Base-by-base conservation (phyloP, 1,139 yeast genomes). In the Blastobotrys illinoisensis region DNA sequence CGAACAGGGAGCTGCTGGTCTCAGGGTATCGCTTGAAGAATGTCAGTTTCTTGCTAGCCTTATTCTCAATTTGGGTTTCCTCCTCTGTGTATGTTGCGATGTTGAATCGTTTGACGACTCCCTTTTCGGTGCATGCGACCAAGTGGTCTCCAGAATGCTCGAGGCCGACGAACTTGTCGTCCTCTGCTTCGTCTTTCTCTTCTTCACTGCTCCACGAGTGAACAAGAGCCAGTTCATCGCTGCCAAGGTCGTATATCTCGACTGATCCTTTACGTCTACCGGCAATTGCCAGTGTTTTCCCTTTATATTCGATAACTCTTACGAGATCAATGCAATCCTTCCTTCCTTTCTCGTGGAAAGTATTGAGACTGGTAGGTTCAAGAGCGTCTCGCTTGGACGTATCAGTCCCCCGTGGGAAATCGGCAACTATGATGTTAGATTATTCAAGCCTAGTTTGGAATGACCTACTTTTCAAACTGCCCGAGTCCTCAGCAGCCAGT, bases 401-500 rank as follows among this genome's bases (percentile, higher is more conserved):
- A 51, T 71, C 71, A n/a, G 68, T 60, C 7, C 64, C 66, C 13
- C 50, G 51, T 5, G 61, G 59, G 50, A 70, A 70, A 2, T 56
- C 56, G 21, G 68, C 58, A 44, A 65, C 70, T 28, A 23, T 26
- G 3, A 5, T 11, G 32, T 26, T 26, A 26, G 32, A 9, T 7
- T 26, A 26, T 26, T 7, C 13, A 2, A 26, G 5, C 24, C 13
- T 11, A 26, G 32, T 11, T 5, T 28, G 20, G 14, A 47, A 19
- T 3, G 4, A 21, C 40, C 56, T 54, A 66, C 71, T 68, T 52
- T 68, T 69, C 20, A 73, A 54, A 44, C 70, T 57, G 4, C 74
- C 74, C 1, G 74, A 63, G 49, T 72, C 75, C 46, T 67, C 73
- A 19, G 72, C 67, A 1, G 74, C 66, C 7, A 70, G 69, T 19